Percentiles rank a stretch among this genome's conserved stretches.
Conservation (phyloP, 352 stramenopile species). For the Pythium guiyangense region DNA sequence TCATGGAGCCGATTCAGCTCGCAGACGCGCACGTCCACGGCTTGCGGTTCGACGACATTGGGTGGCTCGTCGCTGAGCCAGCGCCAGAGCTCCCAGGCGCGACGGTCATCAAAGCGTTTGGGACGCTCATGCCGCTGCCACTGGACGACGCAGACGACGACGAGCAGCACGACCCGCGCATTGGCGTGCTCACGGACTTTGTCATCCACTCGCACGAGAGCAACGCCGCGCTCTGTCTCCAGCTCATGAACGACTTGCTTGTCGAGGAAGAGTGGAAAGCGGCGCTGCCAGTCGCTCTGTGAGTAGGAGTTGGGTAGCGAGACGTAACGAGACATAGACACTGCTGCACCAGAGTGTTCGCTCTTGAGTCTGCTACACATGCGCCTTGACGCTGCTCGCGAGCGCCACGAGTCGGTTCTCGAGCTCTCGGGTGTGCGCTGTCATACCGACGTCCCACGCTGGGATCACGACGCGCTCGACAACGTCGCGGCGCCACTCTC, state of each 20-base stretch:
- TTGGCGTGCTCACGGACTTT: slow-evolving; percentile 32
- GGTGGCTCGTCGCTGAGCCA: slow-evolving; percentile 19
- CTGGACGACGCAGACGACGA: slow-evolving; percentile 5
- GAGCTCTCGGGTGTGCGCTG: no score
- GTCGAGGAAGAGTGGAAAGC: slow-evolving; percentile 45
- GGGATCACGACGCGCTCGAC: no score
- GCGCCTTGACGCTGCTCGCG: no score
- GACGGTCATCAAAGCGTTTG: slow-evolving; percentile 12
- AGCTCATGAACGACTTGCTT: slow-evolving; percentile 29
- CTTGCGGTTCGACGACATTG: slow-evolving; percentile 26
- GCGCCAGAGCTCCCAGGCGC: neutral
- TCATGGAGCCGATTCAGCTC: slow-evolving; percentile 34
- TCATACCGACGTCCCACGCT: no score
- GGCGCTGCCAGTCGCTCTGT: slow-evolving; percentile 10
- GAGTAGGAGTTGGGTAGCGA: neutral
- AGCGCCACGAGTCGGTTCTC: no score
- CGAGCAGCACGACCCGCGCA: slow-evolving; percentile 22
- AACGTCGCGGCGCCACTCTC: no score
- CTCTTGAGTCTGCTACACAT: no score
- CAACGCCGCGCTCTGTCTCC: slow-evolving; percentile 19
- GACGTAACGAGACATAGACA: no score
- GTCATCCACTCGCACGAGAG: slow-evolving; percentile 31
- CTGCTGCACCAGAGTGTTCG: no score
- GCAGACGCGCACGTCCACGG: slow-evolving; percentile 24
- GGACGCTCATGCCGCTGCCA: slow-evolving; percentile 4